These are phyloP conservation scores for Dissophora ornata DNA, from an alignment of 192 early-diverging fungal genomes.

Conservation along the genomic window DNA sequence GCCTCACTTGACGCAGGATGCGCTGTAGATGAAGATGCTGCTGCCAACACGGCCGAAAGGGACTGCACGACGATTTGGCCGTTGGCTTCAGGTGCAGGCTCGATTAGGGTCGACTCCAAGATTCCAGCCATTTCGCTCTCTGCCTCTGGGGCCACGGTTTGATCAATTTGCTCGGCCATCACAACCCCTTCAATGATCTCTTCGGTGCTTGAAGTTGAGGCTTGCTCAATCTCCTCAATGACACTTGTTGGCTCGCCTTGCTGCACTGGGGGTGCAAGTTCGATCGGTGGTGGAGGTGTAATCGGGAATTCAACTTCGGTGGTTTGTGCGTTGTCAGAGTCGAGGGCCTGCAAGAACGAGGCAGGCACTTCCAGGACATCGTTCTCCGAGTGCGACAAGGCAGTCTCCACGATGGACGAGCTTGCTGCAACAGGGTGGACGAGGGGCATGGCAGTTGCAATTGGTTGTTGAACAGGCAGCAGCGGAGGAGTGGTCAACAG, in stretches of 20 bases:
- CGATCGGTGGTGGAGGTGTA: constrained; percentile 3
- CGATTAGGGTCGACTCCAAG: too few species aligned
- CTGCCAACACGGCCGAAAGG: neutral
- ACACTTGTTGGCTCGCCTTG: neutral
- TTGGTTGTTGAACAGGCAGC: constrained; percentile 30
- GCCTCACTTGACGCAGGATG: neutral
- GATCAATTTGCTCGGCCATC: neutral
- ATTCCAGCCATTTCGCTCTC: too few species aligned
- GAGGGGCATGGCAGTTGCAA: constrained; percentile 45
- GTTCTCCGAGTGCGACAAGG: neutral
- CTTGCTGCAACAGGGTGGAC: constrained; percentile 1
- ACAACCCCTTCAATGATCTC: neutral
- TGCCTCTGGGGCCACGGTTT: too few species aligned
- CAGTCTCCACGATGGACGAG: neutral
- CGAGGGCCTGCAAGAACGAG: neutral
- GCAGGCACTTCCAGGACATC: neutral
- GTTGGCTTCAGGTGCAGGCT: neutral
- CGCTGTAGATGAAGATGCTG: neutral
- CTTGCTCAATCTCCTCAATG: neutral
- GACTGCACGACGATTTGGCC: neutral
- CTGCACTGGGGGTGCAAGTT: neutral
- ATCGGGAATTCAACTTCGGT: neutral
- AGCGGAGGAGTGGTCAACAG: constrained; percentile 28
- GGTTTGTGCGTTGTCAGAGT: neutral
- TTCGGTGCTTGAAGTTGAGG: neutral